A percentile compares a stretch with the other conserved stretches of the same genome.
phyloP scores from a whole-genome alignment of 306 rosid species.

The Sesbania bispinosa region DNA sequence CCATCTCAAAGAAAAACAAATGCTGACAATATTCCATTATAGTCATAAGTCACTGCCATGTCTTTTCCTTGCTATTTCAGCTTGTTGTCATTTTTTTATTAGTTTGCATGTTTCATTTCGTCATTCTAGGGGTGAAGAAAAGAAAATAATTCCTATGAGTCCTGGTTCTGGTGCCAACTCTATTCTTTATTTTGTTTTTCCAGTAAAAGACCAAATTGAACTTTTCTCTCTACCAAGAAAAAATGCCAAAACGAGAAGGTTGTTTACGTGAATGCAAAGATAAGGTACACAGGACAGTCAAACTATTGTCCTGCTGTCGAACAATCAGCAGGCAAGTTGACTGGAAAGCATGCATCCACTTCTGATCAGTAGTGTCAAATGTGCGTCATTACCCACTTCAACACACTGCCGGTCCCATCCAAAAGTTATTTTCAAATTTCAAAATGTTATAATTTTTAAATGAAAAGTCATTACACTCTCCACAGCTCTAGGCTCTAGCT shows the following conservation, averaged over 20 bases:
- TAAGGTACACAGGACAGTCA: constrained; percentile 21
- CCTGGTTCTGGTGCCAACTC: not conserved
- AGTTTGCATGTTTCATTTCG: constrained; percentile 6
- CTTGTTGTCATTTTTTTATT: not conserved
- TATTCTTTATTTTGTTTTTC: not conserved
- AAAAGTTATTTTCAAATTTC: constrained; percentile 5
- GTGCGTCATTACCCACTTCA: constrained; percentile 5
- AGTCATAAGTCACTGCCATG: constrained; percentile 14
- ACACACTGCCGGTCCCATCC: not conserved
- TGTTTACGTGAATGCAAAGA: constrained; percentile 23
- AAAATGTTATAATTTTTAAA: constrained; percentile 2
- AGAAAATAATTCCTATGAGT: too few relatives aligned
- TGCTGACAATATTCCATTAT: not conserved
- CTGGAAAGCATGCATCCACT: constrained; percentile 11
- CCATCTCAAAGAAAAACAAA: not conserved
- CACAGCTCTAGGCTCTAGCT: constrained; percentile 20
- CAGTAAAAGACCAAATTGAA: constrained; percentile 11
- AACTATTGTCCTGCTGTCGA: constrained; percentile 31
- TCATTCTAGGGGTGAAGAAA: not conserved
- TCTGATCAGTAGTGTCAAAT: not conserved
- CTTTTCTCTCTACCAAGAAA: constrained; percentile 1
- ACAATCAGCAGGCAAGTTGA: constrained; percentile 25
- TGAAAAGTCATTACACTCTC: constrained; percentile 6
- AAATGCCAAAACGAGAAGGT: constrained; percentile 20
- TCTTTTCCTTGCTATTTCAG: constrained; percentile 7